phyloP scores from a whole-genome alignment of 257 asterid genomes.

The Cruciata laevipes region DNA sequence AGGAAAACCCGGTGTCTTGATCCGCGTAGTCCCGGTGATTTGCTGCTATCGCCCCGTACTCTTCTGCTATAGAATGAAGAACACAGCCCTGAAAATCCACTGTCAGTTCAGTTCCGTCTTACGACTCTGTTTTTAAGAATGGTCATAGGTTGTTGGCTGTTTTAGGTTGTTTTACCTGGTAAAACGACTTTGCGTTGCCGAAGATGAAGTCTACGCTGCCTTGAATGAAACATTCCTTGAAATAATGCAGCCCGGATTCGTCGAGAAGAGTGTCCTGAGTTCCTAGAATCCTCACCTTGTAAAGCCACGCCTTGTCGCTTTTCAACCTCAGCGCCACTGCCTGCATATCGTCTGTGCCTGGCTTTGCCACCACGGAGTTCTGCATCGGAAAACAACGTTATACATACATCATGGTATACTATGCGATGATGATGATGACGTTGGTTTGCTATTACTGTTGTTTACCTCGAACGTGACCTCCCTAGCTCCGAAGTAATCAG shows the following conservation, averaged over 20 bases:
- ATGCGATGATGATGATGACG: neutral
- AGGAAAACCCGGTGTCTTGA: constrained; percentile 78
- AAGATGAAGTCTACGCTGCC: constrained; percentile 77
- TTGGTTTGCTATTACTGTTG: neutral
- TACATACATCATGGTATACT: neutral
- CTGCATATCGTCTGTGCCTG: constrained; percentile 44
- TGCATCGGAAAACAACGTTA: constrained; percentile 15
- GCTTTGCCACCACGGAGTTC: constrained; percentile 44
- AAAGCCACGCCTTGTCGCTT: constrained; percentile 61
- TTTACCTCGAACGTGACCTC: constrained; percentile 65
- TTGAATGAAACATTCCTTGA: constrained; percentile 50
- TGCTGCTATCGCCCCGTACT: constrained; percentile 64
- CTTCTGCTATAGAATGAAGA: constrained; percentile 36
- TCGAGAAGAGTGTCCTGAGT: constrained; percentile 79
- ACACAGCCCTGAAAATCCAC: constrained; percentile 39
- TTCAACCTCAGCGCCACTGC: constrained; percentile 70
- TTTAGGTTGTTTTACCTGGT: constrained; percentile 39
- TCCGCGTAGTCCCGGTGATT: constrained; percentile 39
- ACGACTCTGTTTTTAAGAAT: neutral
- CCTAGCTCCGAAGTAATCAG: constrained; percentile 70
- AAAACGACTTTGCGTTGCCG: constrained; percentile 67
- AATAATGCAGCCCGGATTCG: constrained; percentile 53
- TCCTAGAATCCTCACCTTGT: constrained; percentile 59
- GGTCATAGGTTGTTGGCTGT: neutral
- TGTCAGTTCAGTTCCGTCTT: neutral